These are phyloP conservation scores for Phoma herbarum DNA, from an alignment of 2,329 filamentous ascomycete species.

Conservation along the genomic window DNA sequence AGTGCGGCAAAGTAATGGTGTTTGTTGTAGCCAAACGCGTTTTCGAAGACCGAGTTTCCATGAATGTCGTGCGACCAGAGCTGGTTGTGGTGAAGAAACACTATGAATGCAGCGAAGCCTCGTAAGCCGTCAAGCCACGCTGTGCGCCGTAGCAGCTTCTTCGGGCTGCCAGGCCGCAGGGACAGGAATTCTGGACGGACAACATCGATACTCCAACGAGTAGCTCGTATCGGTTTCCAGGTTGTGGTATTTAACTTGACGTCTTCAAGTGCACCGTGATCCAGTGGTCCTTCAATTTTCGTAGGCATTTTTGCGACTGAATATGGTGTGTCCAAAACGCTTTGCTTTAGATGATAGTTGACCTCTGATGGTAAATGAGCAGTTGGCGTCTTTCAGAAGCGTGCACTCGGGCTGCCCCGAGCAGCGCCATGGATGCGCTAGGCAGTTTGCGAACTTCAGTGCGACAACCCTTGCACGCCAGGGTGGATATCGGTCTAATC, in stretches of 20 bases:
- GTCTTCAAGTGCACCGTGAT: constrained; percentile 38
- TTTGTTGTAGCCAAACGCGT: constrained; percentile 42
- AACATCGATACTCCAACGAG: constrained; percentile 43
- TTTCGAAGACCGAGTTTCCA: constrained; percentile 58
- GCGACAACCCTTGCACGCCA: constrained; percentile 1
- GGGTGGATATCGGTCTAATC: not conserved
- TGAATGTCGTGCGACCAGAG: constrained; percentile 57
- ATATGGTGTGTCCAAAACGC: not conserved
- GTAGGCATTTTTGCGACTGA: constrained; percentile 35
- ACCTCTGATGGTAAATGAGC: not conserved
- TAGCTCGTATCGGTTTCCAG: constrained; percentile 40
- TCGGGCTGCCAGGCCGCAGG: constrained; percentile 30
- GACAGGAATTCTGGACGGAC: constrained; percentile 45
- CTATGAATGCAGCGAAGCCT: constrained; percentile 72
- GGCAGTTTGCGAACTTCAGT: constrained; percentile 5
- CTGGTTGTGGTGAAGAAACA: constrained; percentile 67
- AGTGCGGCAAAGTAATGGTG: constrained; percentile 43
- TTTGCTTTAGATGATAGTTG: not conserved
- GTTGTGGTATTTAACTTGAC: constrained; percentile 31
- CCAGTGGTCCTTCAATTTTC: constrained; percentile 41
- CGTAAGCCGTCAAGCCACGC: constrained; percentile 68
- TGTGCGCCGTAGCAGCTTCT: constrained; percentile 38
- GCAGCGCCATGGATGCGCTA: constrained; percentile 1
- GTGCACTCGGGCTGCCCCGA: not conserved
- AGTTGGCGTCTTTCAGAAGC: not conserved